Percentiles rank a stretch among this genome's conserved stretches.
These are phyloP conservation scores for Ophiostoma novo-ulmi DNA, from an alignment of 2,329 filamentous ascomycete genomes.

Conservation along the genomic window DNA sequence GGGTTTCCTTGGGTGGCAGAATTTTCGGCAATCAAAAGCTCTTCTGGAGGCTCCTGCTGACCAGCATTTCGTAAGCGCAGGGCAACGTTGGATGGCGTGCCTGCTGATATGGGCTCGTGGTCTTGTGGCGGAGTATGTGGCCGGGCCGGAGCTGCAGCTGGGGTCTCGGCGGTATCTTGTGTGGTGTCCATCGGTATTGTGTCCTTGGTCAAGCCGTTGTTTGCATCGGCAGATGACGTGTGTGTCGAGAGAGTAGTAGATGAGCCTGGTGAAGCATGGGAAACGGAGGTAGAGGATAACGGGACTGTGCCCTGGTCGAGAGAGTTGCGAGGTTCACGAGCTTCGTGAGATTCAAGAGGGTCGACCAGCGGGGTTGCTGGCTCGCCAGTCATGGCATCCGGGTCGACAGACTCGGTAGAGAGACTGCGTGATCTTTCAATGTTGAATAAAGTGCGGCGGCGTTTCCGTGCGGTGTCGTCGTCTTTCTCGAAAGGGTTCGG, in stretches of 20 bases:
- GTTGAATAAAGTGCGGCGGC: conserved; percentile 55
- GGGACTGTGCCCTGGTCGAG: background rate
- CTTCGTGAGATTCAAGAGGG: no score
- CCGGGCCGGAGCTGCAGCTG: background rate
- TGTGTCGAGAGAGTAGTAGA: background rate
- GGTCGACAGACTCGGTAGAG: conserved; percentile 42
- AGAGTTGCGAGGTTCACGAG: background rate
- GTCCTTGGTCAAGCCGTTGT: background rate
- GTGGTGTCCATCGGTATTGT: conserved; percentile 2
- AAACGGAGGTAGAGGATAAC: background rate
- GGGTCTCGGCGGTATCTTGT: background rate
- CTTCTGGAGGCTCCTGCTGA: conserved; percentile 24
- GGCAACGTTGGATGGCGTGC: conserved; percentile 40
- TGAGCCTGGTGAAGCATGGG: background rate
- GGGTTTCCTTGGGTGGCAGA: conserved; percentile 26
- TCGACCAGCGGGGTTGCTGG: background rate
- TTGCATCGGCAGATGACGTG: background rate
- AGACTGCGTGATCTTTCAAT: conserved; percentile 45
- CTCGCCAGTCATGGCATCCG: background rate
- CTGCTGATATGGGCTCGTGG: background rate
- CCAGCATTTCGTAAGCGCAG: conserved; percentile 51
- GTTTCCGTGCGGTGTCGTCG: conserved; percentile 52
- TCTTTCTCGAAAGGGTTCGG: conserved; percentile 55
- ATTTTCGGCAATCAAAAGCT: background rate
- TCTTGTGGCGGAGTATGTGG: background rate